Percentiles rank a stretch among this genome's conserved stretches.
Conservation (phyloP, 139 green algal genomes). For the Coelastrella sp. region DNA sequence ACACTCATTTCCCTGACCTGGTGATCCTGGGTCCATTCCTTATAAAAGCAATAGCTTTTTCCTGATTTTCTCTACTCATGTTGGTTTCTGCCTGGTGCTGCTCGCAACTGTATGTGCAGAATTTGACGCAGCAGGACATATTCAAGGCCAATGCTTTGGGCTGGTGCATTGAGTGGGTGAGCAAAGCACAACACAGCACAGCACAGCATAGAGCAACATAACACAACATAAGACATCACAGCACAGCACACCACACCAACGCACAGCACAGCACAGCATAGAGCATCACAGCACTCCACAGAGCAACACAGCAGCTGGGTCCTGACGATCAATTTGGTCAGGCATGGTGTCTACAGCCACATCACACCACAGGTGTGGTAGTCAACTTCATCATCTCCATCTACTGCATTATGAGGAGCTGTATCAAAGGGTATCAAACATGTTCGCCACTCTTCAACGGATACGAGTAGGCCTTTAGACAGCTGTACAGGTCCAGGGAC, state of each 20-base stretch:
- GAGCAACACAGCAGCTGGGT: neutral
- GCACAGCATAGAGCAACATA: neutral
- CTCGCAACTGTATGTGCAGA: slow-evolving; percentile 25
- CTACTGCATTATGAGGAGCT: too few relatives aligned
- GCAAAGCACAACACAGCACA: neutral
- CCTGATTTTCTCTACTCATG: neutral
- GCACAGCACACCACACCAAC: neutral
- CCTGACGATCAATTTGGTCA: too few relatives aligned
- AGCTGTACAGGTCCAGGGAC: too few relatives aligned
- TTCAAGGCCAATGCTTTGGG: slow-evolving; percentile 88
- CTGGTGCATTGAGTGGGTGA: slow-evolving; percentile 98
- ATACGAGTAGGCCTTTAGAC: too few relatives aligned
- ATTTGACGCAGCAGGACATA: slow-evolving; percentile 71
- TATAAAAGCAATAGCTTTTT: neutral
- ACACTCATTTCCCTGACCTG: too few relatives aligned
- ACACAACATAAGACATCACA: neutral
- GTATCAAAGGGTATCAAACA: too few relatives aligned
- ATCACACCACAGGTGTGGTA: too few relatives aligned
- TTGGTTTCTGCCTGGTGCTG: neutral
- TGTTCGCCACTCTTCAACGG: too few relatives aligned
- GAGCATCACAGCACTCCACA: neutral
- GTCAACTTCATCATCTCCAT: too few relatives aligned
- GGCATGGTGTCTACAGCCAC: too few relatives aligned
- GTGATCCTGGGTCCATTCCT: too few relatives aligned
- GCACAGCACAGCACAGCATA: neutral